Evolutionary conservation across 495 filamentous ascomycete species (phyloP).

Genomic region (Hypomontagnella monticulosa): DNA sequence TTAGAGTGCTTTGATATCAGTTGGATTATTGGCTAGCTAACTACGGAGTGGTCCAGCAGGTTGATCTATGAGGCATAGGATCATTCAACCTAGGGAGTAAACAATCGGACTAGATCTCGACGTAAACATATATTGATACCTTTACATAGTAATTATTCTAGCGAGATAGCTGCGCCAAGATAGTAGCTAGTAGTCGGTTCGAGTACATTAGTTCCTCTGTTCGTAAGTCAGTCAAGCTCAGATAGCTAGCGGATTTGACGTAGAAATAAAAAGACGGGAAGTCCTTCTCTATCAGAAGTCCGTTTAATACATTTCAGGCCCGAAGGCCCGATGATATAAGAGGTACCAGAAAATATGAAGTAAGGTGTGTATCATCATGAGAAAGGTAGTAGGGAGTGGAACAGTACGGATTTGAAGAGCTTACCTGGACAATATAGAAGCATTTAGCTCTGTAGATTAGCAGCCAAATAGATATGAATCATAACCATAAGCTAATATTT

Average conservation of each 20-base stretch:
- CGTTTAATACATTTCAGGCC: slow-evolving; percentile 65
- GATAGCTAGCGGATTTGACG: background rate
- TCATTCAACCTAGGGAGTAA: too few relatives aligned
- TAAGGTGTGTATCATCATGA: slow-evolving; percentile 61
- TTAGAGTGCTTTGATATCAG: too few relatives aligned
- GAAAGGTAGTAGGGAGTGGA: slow-evolving; percentile 24
- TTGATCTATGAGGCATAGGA: too few relatives aligned
- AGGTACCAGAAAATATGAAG: slow-evolving; percentile 68
- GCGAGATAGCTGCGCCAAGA: background rate
- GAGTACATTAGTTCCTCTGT: slow-evolving; percentile 11
- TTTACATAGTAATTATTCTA: too few relatives aligned
- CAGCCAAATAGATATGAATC: background rate
- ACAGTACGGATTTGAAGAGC: slow-evolving; percentile 4
- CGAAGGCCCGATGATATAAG: slow-evolving; percentile 66
- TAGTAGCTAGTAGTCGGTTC: background rate
- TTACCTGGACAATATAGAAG: slow-evolving; percentile 21
- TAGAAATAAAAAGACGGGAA: slow-evolving; percentile 5
- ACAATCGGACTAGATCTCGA: too few relatives aligned
- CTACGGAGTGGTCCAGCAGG: too few relatives aligned
- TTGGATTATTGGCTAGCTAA: too few relatives aligned
- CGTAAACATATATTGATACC: too few relatives aligned
- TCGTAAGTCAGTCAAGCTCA: slow-evolving; percentile 21
- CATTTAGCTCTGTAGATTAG: too few relatives aligned
- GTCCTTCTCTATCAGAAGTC: slow-evolving; percentile 62
- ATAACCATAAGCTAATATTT: background rate